phyloP scores from a whole-genome alignment of 108 stramenopile genomes.

The Cyclostephanos invisitatus region DNA sequence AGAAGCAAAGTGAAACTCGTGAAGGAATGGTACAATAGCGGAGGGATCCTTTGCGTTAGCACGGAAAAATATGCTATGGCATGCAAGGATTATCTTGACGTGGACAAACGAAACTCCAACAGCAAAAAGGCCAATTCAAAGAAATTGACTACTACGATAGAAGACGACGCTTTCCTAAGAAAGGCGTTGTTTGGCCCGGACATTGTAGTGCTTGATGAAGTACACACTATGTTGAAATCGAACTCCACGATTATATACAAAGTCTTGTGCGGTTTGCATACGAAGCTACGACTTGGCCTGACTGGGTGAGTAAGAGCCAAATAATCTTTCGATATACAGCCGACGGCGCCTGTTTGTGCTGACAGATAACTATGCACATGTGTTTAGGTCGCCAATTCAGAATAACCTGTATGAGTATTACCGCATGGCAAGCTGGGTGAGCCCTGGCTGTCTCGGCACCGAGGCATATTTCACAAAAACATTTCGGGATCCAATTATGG shows the following conservation, averaged over 20 bases:
- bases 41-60: slow-evolving; percentile 63
- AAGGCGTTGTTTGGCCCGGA: slow-evolving; percentile 58
- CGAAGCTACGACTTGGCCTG: slow-evolving; percentile 60
- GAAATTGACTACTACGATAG: slow-evolving; percentile 9
- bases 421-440: slow-evolving; percentile 57
- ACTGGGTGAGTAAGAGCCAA: slow-evolving; percentile 42
- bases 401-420: slow-evolving; percentile 64
- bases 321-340: slow-evolving; percentile 39
- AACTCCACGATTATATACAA: slow-evolving; percentile 49
- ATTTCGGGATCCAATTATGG: slow-evolving; percentile 59
- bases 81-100: slow-evolving; percentile 25
- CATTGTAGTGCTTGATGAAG: slow-evolving; percentile 70
- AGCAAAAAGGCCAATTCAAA: not conserved
- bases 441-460: slow-evolving; percentile 57
- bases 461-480: slow-evolving; percentile 47
- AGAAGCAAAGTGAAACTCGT: slow-evolving; percentile 24
- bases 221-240: slow-evolving; percentile 67
- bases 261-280: slow-evolving; percentile 45
- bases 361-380: not conserved
- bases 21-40: slow-evolving; percentile 51
- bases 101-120: slow-evolving; percentile 5
- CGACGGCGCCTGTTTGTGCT: not conserved
- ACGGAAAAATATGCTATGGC: slow-evolving; percentile 38
- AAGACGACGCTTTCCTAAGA: slow-evolving; percentile 24
- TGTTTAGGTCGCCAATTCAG: slow-evolving; percentile 17